These are phyloP conservation scores for Phlebiopsis flavidoalba DNA, from an alignment of 768 basidiomycete species.

Conservation along the genomic window DNA sequence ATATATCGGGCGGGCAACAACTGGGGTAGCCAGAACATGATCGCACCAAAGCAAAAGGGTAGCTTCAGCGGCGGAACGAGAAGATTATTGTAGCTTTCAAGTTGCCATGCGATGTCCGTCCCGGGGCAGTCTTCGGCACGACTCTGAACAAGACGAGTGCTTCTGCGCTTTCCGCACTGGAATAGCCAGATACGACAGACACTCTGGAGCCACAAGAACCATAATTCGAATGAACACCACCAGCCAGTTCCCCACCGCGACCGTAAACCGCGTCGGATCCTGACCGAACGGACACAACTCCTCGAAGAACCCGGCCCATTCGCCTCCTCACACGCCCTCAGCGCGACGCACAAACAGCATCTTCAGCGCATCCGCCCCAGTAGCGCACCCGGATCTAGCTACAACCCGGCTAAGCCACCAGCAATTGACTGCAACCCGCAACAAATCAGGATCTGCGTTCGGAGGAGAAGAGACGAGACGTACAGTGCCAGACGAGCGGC, in stretches of 20 bases:
- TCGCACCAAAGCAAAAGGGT: no score
- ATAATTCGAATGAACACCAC: constrained; percentile 33
- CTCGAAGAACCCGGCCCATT: not conserved
- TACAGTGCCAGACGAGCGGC: constrained; percentile 68
- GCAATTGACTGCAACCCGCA: constrained; percentile 40
- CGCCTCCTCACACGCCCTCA: not conserved
- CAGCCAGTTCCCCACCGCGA: constrained; percentile 45
- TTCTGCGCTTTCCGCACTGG: no score
- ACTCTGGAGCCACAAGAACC: no score
- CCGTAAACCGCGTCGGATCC: constrained; percentile 42
- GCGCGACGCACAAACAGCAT: constrained; percentile 29
- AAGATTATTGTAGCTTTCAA: no score
- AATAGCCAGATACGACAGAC: no score
- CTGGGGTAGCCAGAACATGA: no score
- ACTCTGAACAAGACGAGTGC: no score
- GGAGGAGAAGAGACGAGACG: constrained; percentile 24
- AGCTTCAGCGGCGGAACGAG: no score
- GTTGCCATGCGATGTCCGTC: no score
- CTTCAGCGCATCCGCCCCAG: constrained; percentile 28
- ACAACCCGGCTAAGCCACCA: constrained; percentile 41
- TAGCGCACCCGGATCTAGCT: constrained; percentile 30
- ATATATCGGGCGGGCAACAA: no score
- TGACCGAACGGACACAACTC: constrained; percentile 9
- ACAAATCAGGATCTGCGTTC: not conserved
- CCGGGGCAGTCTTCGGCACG: no score